These are phyloP conservation scores for Trichoderma oligosporum DNA, from an alignment of 2,329 filamentous ascomycete genomes.

Conservation along the genomic window DNA sequence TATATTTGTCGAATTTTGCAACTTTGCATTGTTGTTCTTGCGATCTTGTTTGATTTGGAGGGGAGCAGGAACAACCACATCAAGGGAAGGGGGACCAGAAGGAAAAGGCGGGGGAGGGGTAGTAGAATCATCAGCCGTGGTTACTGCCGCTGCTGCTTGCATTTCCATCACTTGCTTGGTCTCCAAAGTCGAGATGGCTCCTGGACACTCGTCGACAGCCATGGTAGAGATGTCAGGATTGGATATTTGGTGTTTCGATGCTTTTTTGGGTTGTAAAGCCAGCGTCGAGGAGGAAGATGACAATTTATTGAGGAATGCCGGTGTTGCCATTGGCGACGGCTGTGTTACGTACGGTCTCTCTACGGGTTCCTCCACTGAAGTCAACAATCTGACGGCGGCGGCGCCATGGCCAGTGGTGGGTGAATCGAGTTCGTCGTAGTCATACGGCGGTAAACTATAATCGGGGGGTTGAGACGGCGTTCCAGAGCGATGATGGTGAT, in stretches of 20 bases:
- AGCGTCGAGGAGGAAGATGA: slow-evolving; percentile 1
- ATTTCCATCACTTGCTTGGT: slow-evolving; percentile 1
- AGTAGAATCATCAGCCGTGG: slow-evolving; percentile 10
- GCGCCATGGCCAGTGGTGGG: slow-evolving; percentile 46
- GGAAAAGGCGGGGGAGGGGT: slow-evolving; percentile 8
- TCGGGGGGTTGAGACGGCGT: slow-evolving; percentile 53
- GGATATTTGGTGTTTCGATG: neutral
- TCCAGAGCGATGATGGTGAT: slow-evolving; percentile 46
- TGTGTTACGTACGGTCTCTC: slow-evolving; percentile 20
- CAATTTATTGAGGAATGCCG: slow-evolving; percentile 15
- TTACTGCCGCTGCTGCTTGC: slow-evolving; percentile 9
- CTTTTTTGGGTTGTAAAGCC: slow-evolving; percentile 11
- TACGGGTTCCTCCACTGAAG: slow-evolving; percentile 56
- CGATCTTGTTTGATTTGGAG: slow-evolving; percentile 2
- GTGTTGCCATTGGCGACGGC: slow-evolving; percentile 17
- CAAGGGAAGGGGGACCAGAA: slow-evolving; percentile 11
- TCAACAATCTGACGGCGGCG: slow-evolving; percentile 58
- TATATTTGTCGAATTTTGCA: slow-evolving; percentile 37
- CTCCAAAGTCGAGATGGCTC: slow-evolving; percentile 8
- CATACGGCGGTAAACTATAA: slow-evolving; percentile 55
- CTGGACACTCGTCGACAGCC: slow-evolving; percentile 18
- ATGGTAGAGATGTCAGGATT: slow-evolving; percentile 4
- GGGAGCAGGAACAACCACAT: neutral
- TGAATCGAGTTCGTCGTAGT: slow-evolving; percentile 48
- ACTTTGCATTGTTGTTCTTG: slow-evolving; percentile 42